Evolutionary conservation across 352 stramenopile genomes (phyloP).

Genomic region (Globisporangium canariense): DNA sequence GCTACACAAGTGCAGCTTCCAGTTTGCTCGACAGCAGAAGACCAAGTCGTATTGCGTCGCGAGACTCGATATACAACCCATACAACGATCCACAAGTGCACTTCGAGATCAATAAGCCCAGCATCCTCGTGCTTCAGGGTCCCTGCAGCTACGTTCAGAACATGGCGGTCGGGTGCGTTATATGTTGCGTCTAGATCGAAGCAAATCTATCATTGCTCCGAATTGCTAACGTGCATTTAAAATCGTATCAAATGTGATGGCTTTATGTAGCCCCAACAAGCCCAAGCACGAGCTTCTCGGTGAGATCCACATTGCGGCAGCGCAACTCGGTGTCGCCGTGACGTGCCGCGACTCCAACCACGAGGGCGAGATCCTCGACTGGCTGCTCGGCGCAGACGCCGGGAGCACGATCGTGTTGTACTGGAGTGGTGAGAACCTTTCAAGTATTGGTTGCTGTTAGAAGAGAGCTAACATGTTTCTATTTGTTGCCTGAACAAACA

Average conservation of each 20-base stretch:
- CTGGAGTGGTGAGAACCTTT: slow-evolving; percentile 34
- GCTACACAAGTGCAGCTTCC: not conserved
- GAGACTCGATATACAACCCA: not conserved
- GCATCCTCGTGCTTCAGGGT: slow-evolving; percentile 15
- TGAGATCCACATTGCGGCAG: slow-evolving; percentile 1
- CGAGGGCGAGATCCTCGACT: slow-evolving; percentile 34
- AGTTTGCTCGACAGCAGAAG: not conserved
- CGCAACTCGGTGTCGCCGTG: slow-evolving; percentile 14
- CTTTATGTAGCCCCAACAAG: slow-evolving; percentile 3
- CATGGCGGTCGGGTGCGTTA: slow-evolving; percentile 24
- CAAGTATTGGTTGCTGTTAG: too few species aligned
- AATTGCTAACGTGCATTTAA: not conserved
- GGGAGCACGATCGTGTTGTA: slow-evolving; percentile 31
- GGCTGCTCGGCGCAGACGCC: slow-evolving; percentile 18
- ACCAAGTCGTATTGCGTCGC: not conserved
- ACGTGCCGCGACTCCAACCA: slow-evolving; percentile 24
- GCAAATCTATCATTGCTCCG: too few species aligned
- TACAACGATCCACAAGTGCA: not conserved
- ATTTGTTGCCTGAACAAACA: slow-evolving; percentile 7
- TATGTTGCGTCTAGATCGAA: not conserved
- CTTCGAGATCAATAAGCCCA: not conserved
- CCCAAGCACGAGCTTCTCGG: slow-evolving; percentile 11
- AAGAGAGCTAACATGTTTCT: not conserved
- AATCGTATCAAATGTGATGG: not conserved
- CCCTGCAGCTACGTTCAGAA: slow-evolving; percentile 31